Base-by-base conservation (phyloP, 257 asterid genomes). In the Solanum tarijense region DNA sequence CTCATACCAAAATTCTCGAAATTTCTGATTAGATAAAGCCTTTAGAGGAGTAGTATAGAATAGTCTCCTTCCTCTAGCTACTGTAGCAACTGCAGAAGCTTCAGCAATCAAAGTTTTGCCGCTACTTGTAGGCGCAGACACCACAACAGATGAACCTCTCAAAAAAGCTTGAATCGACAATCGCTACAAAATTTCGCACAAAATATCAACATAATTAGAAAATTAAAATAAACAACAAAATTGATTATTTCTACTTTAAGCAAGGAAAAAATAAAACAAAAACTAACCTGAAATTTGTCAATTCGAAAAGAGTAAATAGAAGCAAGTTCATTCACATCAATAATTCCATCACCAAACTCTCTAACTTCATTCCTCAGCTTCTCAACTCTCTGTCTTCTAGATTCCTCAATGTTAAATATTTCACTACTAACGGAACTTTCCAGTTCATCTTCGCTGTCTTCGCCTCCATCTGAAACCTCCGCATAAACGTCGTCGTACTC, bases 101-200 rank as follows among this genome's bases (percentile, higher is more conserved):
- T 97, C 99, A n/a, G 99, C 99, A 87, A 97, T 96, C 95, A 97
- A 94, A 76, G 99, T 97, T 92, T 97, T 97, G 27, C 99, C 99
- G 88, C 99, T 97, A 90, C 99, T 97, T 4, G 99, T 97, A n/a
- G 99, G 99, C 83, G 99, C 99, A 89, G 99, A 97, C 58, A 97
- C 99, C 79, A 97, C 99, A 35, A 96, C 98, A 32, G 99, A 97
- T 20, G 98, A 97, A 39, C 99, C 99, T 90, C 94, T 92, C 91
- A 97, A 88, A 90, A 96, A 96, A 85, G 98, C 99, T 91, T 94
- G 90, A 90, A 97, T 95, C 1, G 98, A 94, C 89, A 88, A 78
- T 74, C 98, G 86, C 99, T 97, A 74, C 85, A 90, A 86, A 55
- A 21, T 3, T 62, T 65, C 36, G 13, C 83, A 48, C 27, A 29